phyloP scores from a whole-genome alignment of 2,329 filamentous ascomycete genomes.

The Trichophaea hybrida region DNA sequence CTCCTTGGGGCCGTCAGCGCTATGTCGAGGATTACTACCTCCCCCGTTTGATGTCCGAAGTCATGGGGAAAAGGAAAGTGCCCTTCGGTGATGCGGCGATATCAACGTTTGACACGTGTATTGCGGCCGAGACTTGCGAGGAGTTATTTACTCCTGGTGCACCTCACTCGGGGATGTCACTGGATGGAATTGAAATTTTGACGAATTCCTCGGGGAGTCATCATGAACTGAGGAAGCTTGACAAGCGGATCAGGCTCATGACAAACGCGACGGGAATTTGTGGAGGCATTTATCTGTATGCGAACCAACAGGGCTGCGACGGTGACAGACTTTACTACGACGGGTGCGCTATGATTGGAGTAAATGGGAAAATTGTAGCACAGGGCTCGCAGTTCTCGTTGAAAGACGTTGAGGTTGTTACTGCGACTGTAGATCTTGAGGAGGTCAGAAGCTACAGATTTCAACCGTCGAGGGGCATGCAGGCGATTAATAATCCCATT shows the following conservation, averaged over 20 bases:
- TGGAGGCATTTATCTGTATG: conserved; percentile 42
- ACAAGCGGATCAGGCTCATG: conserved; percentile 50
- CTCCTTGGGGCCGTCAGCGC: conserved; percentile 45
- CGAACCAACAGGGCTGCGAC: conserved; percentile 47
- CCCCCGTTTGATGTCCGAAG: conserved; percentile 43
- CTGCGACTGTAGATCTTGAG: conserved; percentile 54
- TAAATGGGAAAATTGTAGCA: conserved; percentile 48
- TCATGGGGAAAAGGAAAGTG: conserved; percentile 43
- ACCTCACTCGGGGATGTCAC: conserved; percentile 46
- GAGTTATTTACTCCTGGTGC: conserved; percentile 47
- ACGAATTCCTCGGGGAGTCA: conserved; percentile 58
- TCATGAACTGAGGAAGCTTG: conserved; percentile 51
- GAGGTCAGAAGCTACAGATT: conserved; percentile 50
- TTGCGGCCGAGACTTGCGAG: conserved; percentile 54
- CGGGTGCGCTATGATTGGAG: conserved; percentile 48
- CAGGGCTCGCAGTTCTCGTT: conserved; percentile 53
- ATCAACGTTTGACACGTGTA: conserved; percentile 45
- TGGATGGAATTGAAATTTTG: conserved; percentile 58
- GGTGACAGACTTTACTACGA: conserved; percentile 50
- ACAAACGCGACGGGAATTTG: conserved; percentile 44
- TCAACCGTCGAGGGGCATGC: conserved; percentile 43
- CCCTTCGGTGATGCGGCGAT: conserved; percentile 57
- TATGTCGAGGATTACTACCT: conserved; percentile 51
- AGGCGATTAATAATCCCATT: conserved; percentile 38
- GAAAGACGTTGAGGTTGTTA: conserved; percentile 50